Conservation (phyloP, 1,139 yeast species). For the Suzukiozyma palmioleophila region DNA sequence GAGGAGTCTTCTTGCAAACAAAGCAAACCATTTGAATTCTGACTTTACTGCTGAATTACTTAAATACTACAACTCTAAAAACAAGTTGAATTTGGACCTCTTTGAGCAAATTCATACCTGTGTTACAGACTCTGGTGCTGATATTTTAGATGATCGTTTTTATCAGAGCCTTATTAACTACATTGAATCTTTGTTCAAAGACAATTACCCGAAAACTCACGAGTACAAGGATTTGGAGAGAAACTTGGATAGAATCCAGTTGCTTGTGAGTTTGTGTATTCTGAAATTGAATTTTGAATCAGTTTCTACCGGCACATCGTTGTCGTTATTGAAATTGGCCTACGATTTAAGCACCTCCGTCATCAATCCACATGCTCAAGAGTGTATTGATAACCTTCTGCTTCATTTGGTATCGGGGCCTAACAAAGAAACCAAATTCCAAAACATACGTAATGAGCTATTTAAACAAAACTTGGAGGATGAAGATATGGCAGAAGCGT, state of each 20-base stretch:
- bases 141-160: conserved; percentile 17
- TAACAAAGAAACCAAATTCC: conserved; percentile 7
- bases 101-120: conserved; percentile 20
- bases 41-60: conserved; percentile 22
- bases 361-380: conserved; percentile 9
- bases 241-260: conserved; percentile 29
- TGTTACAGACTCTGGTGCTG: conserved; percentile 4
- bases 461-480: conserved; percentile 21
- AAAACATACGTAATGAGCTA: conserved; percentile 14
- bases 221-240: conserved; percentile 30
- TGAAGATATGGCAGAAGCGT: conserved; percentile 19
- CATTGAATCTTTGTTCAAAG: conserved; percentile 26
- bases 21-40: conserved; percentile 11
- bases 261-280: conserved; percentile 11
- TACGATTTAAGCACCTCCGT: conserved; percentile 21
- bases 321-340: conserved; percentile 19
- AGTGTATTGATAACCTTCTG: conserved; percentile 7
- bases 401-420: conserved; percentile 6
- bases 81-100: conserved; percentile 15
- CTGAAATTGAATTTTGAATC: conserved; percentile 8
- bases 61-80: conserved; percentile 13
- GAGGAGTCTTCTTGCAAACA: conserved; percentile 10
- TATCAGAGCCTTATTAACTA: conserved; percentile 19
- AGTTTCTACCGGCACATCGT: conserved; percentile 9
- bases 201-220: conserved; percentile 29